These are phyloP conservation scores for Claviceps cyperi DNA, from an alignment of 2,329 filamentous ascomycete species.

Conservation along the genomic window DNA sequence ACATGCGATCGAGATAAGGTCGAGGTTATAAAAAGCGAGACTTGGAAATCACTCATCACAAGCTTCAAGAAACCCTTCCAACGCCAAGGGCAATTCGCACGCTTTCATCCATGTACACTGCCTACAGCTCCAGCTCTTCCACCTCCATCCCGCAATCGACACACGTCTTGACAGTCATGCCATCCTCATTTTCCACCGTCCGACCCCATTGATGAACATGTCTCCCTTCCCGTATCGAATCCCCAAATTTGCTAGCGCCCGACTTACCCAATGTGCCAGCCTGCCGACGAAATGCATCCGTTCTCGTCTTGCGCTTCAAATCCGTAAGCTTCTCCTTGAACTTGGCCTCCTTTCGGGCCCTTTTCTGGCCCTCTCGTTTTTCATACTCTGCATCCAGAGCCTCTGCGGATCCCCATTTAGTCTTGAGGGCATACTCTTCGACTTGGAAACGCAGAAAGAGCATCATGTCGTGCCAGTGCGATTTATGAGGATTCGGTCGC, in stretches of 20 bases:
- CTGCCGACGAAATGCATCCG: constrained; percentile 73
- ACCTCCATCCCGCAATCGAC: constrained; percentile 64
- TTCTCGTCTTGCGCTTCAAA: constrained; percentile 82
- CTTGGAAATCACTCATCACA: too few relatives aligned
- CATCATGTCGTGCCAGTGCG: constrained; percentile 98
- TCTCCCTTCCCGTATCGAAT: constrained; percentile 52
- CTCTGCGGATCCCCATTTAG: constrained; percentile 83
- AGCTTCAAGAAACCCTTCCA: not conserved
- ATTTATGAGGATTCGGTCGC: constrained; percentile 87
- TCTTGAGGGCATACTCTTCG: constrained; percentile 78
- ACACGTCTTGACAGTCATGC: constrained; percentile 70
- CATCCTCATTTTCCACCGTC: constrained; percentile 52
- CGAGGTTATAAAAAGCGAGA: too few relatives aligned
- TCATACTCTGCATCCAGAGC: constrained; percentile 82
- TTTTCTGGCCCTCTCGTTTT: constrained; percentile 62
- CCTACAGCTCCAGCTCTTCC: constrained; percentile 54
- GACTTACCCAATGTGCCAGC: constrained; percentile 42
- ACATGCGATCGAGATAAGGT: too few relatives aligned
- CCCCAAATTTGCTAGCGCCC: constrained; percentile 53
- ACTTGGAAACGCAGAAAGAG: constrained; percentile 87
- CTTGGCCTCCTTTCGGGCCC: constrained; percentile 75
- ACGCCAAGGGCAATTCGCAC: not conserved
- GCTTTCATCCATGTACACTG: not conserved
- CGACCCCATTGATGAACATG: constrained; percentile 85
- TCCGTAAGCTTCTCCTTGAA: constrained; percentile 82